Evolutionary conservation across 176 grass and related monocot genomes (phyloP).

Genomic region (Oryza meridionalis): DNA sequence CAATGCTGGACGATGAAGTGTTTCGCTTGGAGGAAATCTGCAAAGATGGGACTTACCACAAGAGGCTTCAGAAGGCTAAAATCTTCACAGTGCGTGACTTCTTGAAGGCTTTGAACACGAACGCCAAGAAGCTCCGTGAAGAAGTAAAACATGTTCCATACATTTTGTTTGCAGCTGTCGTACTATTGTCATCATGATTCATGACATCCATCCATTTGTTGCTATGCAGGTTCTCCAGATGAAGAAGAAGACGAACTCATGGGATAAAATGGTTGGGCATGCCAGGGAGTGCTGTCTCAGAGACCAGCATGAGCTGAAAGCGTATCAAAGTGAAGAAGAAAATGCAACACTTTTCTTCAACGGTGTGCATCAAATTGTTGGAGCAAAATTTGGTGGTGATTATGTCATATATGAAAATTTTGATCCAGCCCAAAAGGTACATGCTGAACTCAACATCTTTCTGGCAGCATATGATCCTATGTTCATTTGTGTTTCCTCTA

Average conservation of each 20-base stretch:
- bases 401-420: neutral
- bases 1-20: slow-evolving; percentile 31
- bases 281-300: slow-evolving; percentile 26
- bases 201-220: neutral
- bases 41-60: slow-evolving; percentile 32
- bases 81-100: slow-evolving; percentile 28
- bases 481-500: too few relatives aligned
- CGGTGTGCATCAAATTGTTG: slow-evolving; percentile 29
- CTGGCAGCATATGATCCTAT: too few relatives aligned
- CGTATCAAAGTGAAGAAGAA: neutral
- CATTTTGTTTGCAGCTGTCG: neutral
- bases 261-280: slow-evolving; percentile 46
- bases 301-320: slow-evolving; percentile 30
- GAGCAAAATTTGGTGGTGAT: neutral
- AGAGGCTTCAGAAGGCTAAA: neutral
- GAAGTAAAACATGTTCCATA: neutral
- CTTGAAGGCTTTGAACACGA: slow-evolving; percentile 39
- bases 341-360: slow-evolving; percentile 29
- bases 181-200: neutral
- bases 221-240: slow-evolving; percentile 32
- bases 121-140: slow-evolving; percentile 1
- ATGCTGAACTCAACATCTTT: neutral
- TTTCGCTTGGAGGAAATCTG: slow-evolving; percentile 45
- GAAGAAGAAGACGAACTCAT: neutral
- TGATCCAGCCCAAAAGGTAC: slow-evolving; percentile 10